These are phyloP conservation scores for Aspergillus sp. DNA, from an alignment of 2,329 filamentous ascomycete genomes.

Conservation along the genomic window DNA sequence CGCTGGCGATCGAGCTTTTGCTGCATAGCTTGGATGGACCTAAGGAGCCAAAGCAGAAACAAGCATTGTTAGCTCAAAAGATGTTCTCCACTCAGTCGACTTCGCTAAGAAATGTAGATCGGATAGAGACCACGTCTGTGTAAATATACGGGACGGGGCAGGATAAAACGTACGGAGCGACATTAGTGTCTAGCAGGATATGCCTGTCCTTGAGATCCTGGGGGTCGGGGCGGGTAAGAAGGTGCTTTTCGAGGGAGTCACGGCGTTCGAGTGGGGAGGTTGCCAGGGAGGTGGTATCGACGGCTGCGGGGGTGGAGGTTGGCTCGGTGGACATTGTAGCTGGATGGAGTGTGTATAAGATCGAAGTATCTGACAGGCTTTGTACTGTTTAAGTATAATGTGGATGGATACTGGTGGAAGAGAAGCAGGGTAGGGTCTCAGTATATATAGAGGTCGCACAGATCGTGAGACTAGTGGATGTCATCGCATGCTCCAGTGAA, in stretches of 20 bases:
- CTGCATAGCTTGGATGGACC: slow-evolving; percentile 61
- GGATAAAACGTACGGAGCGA: slow-evolving; percentile 58
- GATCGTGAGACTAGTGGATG: not conserved
- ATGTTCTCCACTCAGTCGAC: no score
- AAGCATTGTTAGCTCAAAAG: not conserved
- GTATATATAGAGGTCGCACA: not conserved
- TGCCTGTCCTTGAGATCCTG: slow-evolving; percentile 68
- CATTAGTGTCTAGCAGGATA: slow-evolving; percentile 66
- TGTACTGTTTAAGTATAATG: not conserved
- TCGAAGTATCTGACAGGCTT: not conserved
- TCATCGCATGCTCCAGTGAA: not conserved
- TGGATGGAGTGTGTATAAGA: not conserved
- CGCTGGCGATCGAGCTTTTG: slow-evolving; percentile 66
- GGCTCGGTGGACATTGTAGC: slow-evolving; percentile 1
- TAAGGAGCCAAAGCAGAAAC: slow-evolving; percentile 24
- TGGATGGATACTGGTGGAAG: not conserved
- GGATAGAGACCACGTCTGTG: not conserved
- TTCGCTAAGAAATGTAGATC: no score
- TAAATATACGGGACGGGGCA: no score
- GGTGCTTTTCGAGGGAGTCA: slow-evolving; percentile 71
- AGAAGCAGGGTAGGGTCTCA: not conserved
- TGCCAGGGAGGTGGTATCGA: slow-evolving; percentile 62
- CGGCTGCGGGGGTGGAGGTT: slow-evolving; percentile 18
- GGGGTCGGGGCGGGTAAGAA: slow-evolving; percentile 66
- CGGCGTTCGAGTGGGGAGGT: slow-evolving; percentile 51